phyloP scores from a whole-genome alignment of 2,329 filamentous ascomycete genomes.

The Plectosphaerella cucumerina region DNA sequence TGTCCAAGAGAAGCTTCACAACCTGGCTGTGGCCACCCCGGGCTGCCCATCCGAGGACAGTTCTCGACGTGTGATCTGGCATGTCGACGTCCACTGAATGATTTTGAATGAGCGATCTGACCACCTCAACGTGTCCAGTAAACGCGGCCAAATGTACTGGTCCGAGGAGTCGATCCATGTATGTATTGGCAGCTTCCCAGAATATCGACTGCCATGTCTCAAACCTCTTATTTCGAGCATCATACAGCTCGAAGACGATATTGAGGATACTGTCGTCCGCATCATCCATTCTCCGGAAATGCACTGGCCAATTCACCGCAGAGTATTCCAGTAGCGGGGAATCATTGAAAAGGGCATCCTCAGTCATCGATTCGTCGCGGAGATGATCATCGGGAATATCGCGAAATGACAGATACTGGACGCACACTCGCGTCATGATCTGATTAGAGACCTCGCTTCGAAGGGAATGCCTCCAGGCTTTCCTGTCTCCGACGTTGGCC shows the following conservation, averaged over 20 bases:
- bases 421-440: background rate
- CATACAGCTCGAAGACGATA: background rate
- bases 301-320: background rate
- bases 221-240: background rate
- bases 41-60: background rate
- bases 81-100: background rate
- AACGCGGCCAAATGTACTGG: background rate
- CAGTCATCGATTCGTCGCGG: no score
- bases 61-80: background rate
- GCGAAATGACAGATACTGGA: background rate
- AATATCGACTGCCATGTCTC: background rate
- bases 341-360: no score
- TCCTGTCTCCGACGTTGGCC: background rate
- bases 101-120: background rate
- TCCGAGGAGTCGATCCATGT: background rate
- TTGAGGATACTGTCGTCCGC: background rate
- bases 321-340: background rate
- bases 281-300: background rate
- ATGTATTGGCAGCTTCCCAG: background rate
- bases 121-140: background rate
- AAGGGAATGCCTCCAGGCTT: conserved; percentile 1
- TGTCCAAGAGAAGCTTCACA: background rate
- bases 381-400: background rate
- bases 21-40: background rate
- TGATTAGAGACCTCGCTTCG: background rate